phyloP scores from a whole-genome alignment of 2,329 filamentous ascomycete genomes.

The Aspergillus calidoustus region DNA sequence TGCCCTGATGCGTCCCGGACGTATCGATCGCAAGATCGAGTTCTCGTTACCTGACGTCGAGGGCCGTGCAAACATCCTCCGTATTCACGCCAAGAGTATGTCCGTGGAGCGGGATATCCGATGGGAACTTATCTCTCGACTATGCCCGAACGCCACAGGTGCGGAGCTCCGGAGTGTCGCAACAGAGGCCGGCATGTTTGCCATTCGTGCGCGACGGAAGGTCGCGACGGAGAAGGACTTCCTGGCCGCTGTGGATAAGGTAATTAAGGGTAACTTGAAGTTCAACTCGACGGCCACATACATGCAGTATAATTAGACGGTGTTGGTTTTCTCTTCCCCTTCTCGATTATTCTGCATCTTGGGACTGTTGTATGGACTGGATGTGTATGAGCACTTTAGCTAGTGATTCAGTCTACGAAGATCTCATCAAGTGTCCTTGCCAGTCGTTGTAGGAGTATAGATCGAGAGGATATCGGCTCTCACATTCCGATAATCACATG shows the following conservation, averaged over 20 bases:
- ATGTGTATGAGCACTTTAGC: slow-evolving; percentile 41
- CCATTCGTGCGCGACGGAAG: slow-evolving; percentile 92
- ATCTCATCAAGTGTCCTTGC: neutral
- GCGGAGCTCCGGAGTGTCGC: slow-evolving; percentile 95
- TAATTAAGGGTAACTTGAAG: slow-evolving; percentile 98
- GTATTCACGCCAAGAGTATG: slow-evolving; percentile 99
- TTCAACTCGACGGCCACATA: slow-evolving; percentile 99
- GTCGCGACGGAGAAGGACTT: slow-evolving; percentile 99
- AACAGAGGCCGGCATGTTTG: slow-evolving; percentile 98
- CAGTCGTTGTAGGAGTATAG: neutral
- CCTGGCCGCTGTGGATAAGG: slow-evolving; percentile 96
- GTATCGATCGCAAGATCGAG: slow-evolving; percentile 98
- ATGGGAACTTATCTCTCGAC: slow-evolving; percentile 96
- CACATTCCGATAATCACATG: slow-evolving; percentile 15
- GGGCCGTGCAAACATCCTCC: slow-evolving; percentile 93
- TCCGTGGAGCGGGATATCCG: slow-evolving; percentile 97
- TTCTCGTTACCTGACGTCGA: slow-evolving; percentile 97
- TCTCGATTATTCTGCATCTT: slow-evolving; percentile 25
- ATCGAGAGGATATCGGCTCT: neutral
- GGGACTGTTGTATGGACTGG: slow-evolving; percentile 32
- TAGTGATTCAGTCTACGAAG: slow-evolving; percentile 29
- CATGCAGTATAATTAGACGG: slow-evolving; percentile 93
- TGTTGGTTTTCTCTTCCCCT: neutral
- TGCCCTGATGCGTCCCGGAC: slow-evolving; percentile 94
- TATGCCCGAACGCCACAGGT: slow-evolving; percentile 97